These are phyloP conservation scores for Neurospora sp. DNA, from an alignment of 495 filamentous ascomycete species.

Conservation along the genomic window DNA sequence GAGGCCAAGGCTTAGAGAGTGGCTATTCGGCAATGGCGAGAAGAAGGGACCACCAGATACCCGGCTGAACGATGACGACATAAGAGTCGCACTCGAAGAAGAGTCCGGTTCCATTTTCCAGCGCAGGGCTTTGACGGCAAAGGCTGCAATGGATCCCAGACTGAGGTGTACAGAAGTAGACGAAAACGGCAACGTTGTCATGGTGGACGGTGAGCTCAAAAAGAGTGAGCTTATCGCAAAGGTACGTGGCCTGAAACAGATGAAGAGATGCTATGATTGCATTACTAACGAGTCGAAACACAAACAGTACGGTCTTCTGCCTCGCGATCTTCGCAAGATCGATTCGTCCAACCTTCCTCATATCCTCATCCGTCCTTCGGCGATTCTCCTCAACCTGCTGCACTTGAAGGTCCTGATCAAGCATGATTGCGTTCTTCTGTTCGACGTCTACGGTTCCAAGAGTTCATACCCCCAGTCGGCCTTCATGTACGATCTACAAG, in stretches of 20 bases:
- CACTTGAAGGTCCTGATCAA: constrained; percentile 93
- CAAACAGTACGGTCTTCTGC: constrained; percentile 79
- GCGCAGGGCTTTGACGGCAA: constrained; percentile 54
- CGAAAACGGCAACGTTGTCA: constrained; percentile 83
- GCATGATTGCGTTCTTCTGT: constrained; percentile 82
- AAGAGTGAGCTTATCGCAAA: constrained; percentile 94
- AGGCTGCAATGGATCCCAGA: constrained; percentile 67
- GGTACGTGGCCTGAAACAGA: constrained; percentile 39
- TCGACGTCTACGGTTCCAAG: constrained; percentile 90
- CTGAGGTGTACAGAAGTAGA: constrained; percentile 93
- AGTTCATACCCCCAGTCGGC: constrained; percentile 90
- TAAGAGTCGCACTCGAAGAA: constrained; percentile 40
- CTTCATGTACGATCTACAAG: constrained; percentile 85
- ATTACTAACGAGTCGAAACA: constrained; percentile 13
- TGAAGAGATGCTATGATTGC: not conserved
- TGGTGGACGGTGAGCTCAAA: constrained; percentile 92
- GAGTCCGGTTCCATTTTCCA: constrained; percentile 44
- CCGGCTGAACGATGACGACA: constrained; percentile 39
- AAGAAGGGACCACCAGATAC: constrained; percentile 19
- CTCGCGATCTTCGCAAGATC: constrained; percentile 93
- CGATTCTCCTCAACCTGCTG: constrained; percentile 88
- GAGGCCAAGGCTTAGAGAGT: constrained; percentile 43
- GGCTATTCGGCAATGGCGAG: constrained; percentile 37
- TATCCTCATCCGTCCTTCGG: constrained; percentile 86
- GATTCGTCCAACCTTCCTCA: constrained; percentile 97